phyloP scores from a whole-genome alignment of 2,329 filamentous ascomycete genomes.

The Daldinia sp. region DNA sequence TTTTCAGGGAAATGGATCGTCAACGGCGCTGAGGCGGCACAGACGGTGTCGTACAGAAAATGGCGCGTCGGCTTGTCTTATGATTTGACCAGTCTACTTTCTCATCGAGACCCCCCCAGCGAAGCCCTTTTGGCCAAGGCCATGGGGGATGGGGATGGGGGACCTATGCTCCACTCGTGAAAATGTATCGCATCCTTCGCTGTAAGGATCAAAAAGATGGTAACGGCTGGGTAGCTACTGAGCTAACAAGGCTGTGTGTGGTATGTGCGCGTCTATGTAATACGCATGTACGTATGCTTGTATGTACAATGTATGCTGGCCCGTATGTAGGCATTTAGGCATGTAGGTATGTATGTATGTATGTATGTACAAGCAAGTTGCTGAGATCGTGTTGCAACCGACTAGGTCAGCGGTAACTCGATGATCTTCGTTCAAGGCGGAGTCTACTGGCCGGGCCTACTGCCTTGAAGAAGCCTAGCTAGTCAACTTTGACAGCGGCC shows the following conservation, averaged over 20 bases:
- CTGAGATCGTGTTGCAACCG: conserved; percentile 54
- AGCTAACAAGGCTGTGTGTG: conserved; percentile 36
- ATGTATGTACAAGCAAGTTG: conserved; percentile 39
- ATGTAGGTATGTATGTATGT: background rate
- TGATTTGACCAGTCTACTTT: conserved; percentile 46
- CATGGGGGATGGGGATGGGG: conserved; percentile 9
- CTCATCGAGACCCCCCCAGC: conserved; percentile 28
- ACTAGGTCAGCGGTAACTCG: conserved; percentile 49
- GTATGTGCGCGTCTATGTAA: conserved; percentile 15
- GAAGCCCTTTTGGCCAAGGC: conserved; percentile 13
- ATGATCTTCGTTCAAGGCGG: conserved; percentile 55
- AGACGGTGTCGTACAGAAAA: conserved; percentile 52
- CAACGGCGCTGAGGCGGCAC: conserved; percentile 46
- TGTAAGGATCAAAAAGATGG: conserved; percentile 40
- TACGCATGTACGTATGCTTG: background rate
- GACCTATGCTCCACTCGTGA: conserved; percentile 28
- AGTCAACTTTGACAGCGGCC: conserved; percentile 36
- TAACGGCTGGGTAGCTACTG: conserved; percentile 33
- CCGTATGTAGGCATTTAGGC: background rate
- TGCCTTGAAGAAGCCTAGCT: conserved; percentile 54
- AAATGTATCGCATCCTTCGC: conserved; percentile 41
- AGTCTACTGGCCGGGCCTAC: conserved; percentile 53
- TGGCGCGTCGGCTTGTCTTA: conserved; percentile 48
- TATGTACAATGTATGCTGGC: background rate
- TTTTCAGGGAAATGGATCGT: conserved; percentile 44